Base-by-base conservation (phyloP, 208 protist species). In the Crithidia brevicula region DNA sequence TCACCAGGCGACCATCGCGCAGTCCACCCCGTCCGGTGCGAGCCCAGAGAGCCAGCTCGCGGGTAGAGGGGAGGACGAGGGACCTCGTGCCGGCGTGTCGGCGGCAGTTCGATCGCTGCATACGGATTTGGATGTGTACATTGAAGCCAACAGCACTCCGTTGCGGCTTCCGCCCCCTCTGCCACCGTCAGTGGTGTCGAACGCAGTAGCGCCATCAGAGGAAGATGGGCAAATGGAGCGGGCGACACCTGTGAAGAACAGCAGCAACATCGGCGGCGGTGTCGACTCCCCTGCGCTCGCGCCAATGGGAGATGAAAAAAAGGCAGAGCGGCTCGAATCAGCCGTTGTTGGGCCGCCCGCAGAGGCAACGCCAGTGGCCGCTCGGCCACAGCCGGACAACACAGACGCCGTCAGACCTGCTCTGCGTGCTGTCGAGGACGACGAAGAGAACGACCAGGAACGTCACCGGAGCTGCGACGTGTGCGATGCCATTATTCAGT, bases 401-500 rank as follows among this genome's bases (percentile, higher is more conserved):
- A 34, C n/a, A n/a, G n/a, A n/a, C n/a, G n/a, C n/a, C n/a, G n/a
- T n/a, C n/a, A n/a, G n/a, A n/a, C n/a, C n/a, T n/a, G n/a, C n/a
- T n/a, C n/a, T n/a, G n/a, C n/a, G n/a, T n/a, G n/a, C n/a, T n/a
- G n/a, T n/a, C 5, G 60, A 22, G 47, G 36, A 28, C 43, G 45
- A 47, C 10, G 43, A 6, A 50, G 16, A n/a, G 16, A 28, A 18
- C 16, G 25, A 40, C 36, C 36, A 40, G 4, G 11, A 33, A 18
- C 23, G 45, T 18, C 42, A 46, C 8, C 54, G 54, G 56, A 45
- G 54, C 31, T 85, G 82, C 61, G 82, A 82, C n/a, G 74, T 78
- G 18, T 81, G 73, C 34, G 81, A 91, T 2, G 77, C 74, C 15
- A 77, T 92, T 20, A 66, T 83, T n/a, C 52, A 77, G 23, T 90